Evolutionary conservation across 345 rosid species (phyloP), one percentile per base, ranked within the genome.

Genomic region (Excoecaria cochinchinensis): DNA sequence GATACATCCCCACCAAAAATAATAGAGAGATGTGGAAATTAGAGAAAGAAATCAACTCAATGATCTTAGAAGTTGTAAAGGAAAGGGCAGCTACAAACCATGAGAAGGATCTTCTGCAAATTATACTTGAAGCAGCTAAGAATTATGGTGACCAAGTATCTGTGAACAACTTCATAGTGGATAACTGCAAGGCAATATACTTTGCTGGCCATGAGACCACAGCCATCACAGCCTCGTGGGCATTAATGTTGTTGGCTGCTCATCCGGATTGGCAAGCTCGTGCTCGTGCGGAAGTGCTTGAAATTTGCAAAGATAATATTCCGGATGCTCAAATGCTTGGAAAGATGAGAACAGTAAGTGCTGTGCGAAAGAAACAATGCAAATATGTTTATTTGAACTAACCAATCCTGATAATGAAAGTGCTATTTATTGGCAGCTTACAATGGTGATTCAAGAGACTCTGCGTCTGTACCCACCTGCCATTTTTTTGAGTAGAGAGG

Each of bases 131-230:
- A 48, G 74, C 73, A 12, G 81, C 77, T 9, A 68, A 22, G 8
- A 67, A 58, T 63, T 16, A 44, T 21, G 31, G 65, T 7, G 65
- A 38, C 62, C 17, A 22, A 4, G 40, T 66, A 15, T 59, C 63
- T 15, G 56, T 67, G 15, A 62, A 78, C 64, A 61, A 69, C 69
- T 63, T 74, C 75, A 77, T 83, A 22, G 59, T 68, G 19, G 84
- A 80, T 55, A 83, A 83, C 38, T 78, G 84, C 84, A 83, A 83
- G 72, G 66, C 78, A 31, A 65, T 78, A 73, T 78, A 65, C 82
- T 76, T 81, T 21, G 78, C 82, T 6, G 79, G 82, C 22, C 76
- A 81, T 15, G 85, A 84, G 50, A 77, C 83, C 42, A 77, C 78
- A 8, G 75, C 77, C 19, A 76, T 51, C 4, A 70, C 78, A 19